phyloP scores from a whole-genome alignment of 2,329 filamentous ascomycete species.

The Fusarium sambucinum region DNA sequence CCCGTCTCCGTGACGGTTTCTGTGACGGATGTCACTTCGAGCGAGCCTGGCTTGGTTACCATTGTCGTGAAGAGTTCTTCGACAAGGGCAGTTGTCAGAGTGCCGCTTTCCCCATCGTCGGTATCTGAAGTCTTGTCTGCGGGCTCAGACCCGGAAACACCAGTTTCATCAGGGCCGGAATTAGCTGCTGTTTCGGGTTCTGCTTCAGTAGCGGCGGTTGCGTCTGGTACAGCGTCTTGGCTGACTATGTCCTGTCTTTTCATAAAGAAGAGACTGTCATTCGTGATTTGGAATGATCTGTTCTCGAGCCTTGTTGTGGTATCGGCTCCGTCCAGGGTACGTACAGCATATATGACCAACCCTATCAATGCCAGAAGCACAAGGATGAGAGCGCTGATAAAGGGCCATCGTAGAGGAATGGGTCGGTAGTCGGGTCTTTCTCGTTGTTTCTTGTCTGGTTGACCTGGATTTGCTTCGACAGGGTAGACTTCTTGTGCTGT shows the following conservation, averaged over 20 bases:
- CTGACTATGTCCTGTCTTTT: constrained; percentile 22
- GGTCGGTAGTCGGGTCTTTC: constrained; percentile 39
- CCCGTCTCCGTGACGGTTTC: constrained; percentile 17
- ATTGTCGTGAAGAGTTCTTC: constrained; percentile 32
- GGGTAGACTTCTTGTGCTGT: constrained; percentile 18
- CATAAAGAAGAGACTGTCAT: constrained; percentile 6
- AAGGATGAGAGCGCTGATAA: constrained; percentile 27
- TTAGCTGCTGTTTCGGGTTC: neutral
- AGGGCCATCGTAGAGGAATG: constrained; percentile 36
- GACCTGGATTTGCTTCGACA: constrained; percentile 9
- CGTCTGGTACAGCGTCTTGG: constrained; percentile 3
- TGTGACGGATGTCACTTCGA: constrained; percentile 6
- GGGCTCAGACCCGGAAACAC: neutral
- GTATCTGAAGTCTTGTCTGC: neutral
- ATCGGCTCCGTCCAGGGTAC: constrained; percentile 19
- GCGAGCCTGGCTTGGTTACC: constrained; percentile 12
- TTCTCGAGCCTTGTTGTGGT: constrained; percentile 27
- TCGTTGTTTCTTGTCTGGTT: constrained; percentile 1
- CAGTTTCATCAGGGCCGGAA: neutral
- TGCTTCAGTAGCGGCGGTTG: constrained; percentile 5
- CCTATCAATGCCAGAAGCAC: constrained; percentile 27
- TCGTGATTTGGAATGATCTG: constrained; percentile 3
- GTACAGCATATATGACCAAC: constrained; percentile 20
- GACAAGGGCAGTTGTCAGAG: constrained; percentile 25
- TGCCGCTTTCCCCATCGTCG: constrained; percentile 5